Base-by-base conservation (phyloP, 805 yeast genomes). In the Wickerhamomyces strasburgensis region DNA sequence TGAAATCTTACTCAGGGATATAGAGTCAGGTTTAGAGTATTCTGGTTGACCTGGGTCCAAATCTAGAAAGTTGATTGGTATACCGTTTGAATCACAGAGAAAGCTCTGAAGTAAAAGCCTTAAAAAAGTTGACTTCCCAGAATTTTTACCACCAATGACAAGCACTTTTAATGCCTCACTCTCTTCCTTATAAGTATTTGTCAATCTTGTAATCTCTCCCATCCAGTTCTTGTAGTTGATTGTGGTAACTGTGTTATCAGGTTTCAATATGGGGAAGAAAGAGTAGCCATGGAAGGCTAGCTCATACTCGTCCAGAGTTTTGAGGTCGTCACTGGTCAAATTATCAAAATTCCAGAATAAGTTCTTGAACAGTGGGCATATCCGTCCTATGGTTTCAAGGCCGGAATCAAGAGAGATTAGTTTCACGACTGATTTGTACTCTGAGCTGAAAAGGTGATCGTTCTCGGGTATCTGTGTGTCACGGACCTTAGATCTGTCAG, bases 21-120 rank as follows among this genome's bases (percentile, higher is more conserved):
- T 59, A 29, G 82, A 73, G 23, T 82, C 88, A 0, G 95, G 93
- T 7, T 65, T 64, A 0, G 88, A 77, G 44, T 70, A 78, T 49
- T 84, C 94, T 0, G 95, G 78, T 54, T 88, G 96, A 1, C 95
- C 96, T 0, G 96, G 95, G 54, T 89, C 98, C 1, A 86, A 54
- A 49, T 89, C 96, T 28, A 89, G 47, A 27, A 78, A 71, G 15
- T 71, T 67, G 3, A 80, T 60, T 0, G 62, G 53, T 0, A 54
- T 39, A 1, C 46, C 30, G 2, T 48, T 46, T 0, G 36, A 27
- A 4, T 56, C 51, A 6, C 51, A 39, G 4, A 74, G 50, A 2
- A 77, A 47, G 16, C 61, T 61, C 47, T 84, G 83, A 5, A 75
- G 38, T 5, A 86, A 54, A 3, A 75, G 43, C 43, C 75, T 72